A percentile compares a stretch with the other conserved stretches of the same genome.
These are phyloP conservation scores for Oryza meyeriana DNA, from an alignment of 176 grass and related monocot genomes.

Conservation along the genomic window DNA sequence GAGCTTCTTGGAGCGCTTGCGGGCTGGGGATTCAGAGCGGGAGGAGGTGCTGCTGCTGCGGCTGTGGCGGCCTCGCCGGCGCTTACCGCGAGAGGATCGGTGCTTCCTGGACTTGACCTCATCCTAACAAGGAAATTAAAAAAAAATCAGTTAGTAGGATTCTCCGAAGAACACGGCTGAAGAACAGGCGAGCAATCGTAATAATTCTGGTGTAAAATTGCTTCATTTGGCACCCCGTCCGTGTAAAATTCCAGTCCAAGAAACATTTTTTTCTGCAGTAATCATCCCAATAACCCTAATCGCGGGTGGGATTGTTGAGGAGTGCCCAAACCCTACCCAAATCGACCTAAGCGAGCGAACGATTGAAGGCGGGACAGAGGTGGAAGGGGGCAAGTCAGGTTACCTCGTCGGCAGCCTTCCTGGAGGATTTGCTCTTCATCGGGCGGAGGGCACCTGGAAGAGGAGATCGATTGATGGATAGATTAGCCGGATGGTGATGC, in stretches of 20 bases:
- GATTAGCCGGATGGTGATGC: not conserved
- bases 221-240: not conserved
- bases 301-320: not conserved
- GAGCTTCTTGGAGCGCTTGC: constrained; percentile 49
- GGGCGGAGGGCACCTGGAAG: constrained; percentile 7
- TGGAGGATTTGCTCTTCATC: constrained; percentile 37
- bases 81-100: constrained; percentile 40
- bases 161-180: not conserved
- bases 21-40: constrained; percentile 21
- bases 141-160: constrained; percentile 7
- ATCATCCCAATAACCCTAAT: constrained; percentile 4
- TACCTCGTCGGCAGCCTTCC: constrained; percentile 37
- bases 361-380: not conserved
- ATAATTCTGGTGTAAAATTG: not conserved
- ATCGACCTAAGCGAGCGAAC: not conserved
- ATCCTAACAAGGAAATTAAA: constrained; percentile 35
- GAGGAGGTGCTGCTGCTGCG: constrained; percentile 3
- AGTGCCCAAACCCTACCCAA: not conserved
- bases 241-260: not conserved
- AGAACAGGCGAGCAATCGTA: not conserved
- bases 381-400: not conserved
- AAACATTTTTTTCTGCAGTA: not conserved
- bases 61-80: constrained; percentile 9
- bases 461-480: constrained; percentile 10
- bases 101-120: constrained; percentile 34